Conservation (phyloP, 768 basidiomycete genomes). For the Tricholoma flavovirens region DNA sequence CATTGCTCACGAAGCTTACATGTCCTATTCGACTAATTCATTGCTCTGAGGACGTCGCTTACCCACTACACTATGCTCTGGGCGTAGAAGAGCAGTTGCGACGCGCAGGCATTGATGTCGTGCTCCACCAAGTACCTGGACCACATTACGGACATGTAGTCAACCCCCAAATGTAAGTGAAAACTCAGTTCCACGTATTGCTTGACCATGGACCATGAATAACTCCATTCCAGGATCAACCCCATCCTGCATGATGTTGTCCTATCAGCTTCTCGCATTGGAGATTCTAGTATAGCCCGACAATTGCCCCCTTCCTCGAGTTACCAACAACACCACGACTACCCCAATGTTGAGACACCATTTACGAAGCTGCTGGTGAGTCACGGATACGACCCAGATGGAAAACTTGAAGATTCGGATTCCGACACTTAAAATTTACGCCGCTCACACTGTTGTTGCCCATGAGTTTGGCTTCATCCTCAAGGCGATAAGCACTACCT, state of each 20-base stretch:
- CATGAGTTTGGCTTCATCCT: background rate
- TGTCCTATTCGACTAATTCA: conserved; percentile 20
- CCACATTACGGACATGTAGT: conserved; percentile 19
- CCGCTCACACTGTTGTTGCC: too few species aligned
- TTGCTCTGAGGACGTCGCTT: conserved; percentile 22
- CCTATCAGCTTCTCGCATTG: conserved; percentile 3
- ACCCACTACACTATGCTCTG: conserved; percentile 11
- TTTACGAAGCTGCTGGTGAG: conserved; percentile 13
- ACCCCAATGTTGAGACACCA: conserved; percentile 11
- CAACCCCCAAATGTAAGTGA: conserved; percentile 17
- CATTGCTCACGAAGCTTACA: conserved; percentile 3
- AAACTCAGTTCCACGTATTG: background rate
- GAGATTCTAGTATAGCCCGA: background rate
- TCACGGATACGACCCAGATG: conserved; percentile 15
- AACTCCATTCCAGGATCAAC: conserved; percentile 10
- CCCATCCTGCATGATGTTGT: conserved; percentile 14
- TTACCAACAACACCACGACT: conserved; percentile 4
- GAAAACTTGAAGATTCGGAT: conserved; percentile 12
- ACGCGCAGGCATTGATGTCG: conserved; percentile 15
- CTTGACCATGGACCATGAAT: background rate
- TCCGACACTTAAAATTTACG: background rate
- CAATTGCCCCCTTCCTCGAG: background rate
- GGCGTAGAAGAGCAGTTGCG: conserved; percentile 16
- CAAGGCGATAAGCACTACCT: too few species aligned
- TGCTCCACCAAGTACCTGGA: conserved; percentile 15